Percentiles rank a stretch among this genome's conserved stretches.
Evolutionary conservation across 495 filamentous ascomycete species (phyloP).

Genomic region (Penicillium herquei): DNA sequence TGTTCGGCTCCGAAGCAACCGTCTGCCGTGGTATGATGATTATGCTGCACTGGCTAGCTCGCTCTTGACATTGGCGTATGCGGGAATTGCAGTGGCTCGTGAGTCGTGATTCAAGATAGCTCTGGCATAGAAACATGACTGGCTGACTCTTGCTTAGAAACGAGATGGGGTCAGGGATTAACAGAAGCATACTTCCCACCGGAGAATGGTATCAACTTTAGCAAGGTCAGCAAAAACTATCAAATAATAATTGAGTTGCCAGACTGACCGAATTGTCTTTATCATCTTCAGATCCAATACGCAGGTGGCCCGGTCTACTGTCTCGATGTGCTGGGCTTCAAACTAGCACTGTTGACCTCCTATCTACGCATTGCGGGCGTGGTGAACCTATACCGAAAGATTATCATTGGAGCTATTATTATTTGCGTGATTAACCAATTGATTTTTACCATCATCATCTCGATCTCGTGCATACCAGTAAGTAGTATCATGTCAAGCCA

Average conservation of each 20-base stretch:
- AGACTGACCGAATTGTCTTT: not conserved
- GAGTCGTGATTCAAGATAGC: slow-evolving; percentile 10
- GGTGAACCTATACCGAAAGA: slow-evolving; percentile 34
- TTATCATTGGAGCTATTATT: slow-evolving; percentile 23
- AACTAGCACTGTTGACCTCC: slow-evolving; percentile 47
- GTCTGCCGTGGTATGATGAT: slow-evolving; percentile 26
- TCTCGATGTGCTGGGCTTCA: slow-evolving; percentile 48
- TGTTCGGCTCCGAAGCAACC: slow-evolving; percentile 18
- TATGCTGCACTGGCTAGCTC: slow-evolving; percentile 25
- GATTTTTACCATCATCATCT: slow-evolving; percentile 23
- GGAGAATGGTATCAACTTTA: slow-evolving; percentile 25
- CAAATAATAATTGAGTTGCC: not conserved
- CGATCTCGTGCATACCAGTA: slow-evolving; percentile 40
- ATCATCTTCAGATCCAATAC: slow-evolving; percentile 19
- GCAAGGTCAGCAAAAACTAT: slow-evolving; percentile 16
- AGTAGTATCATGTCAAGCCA: not conserved
- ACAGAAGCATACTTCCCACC: slow-evolving; percentile 18
- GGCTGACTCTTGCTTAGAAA: slow-evolving; percentile 18
- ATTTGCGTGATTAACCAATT: slow-evolving; percentile 37
- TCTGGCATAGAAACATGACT: not conserved
- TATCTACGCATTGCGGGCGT: slow-evolving; percentile 50
- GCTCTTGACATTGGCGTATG: slow-evolving; percentile 20
- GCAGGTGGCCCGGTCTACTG: slow-evolving; percentile 29
- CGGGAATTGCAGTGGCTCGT: slow-evolving; percentile 24
- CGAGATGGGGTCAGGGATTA: slow-evolving; percentile 30